Percentiles rank a stretch among this genome's conserved stretches.
Conservation (phyloP, 805 yeast species). For the Schwanniomyces polymorphus region DNA sequence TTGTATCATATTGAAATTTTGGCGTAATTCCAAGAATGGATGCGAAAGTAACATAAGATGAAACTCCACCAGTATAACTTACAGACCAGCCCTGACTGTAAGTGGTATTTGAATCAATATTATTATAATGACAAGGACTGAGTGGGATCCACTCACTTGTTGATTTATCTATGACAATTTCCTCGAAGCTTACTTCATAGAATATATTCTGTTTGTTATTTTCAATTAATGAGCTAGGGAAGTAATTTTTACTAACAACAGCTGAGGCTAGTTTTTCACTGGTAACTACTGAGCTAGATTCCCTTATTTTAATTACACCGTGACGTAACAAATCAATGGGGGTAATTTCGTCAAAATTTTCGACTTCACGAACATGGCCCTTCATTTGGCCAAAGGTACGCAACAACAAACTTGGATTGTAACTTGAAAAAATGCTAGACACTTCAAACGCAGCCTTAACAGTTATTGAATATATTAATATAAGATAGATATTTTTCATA, state of each 20-base stretch:
- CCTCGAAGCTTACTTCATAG: conserved; percentile 6
- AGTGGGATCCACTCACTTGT: conserved; percentile 9
- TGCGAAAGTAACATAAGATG: conserved; percentile 6
- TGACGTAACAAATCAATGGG: conserved; percentile 8
- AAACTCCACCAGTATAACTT: conserved; percentile 7
- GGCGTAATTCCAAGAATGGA: conserved; percentile 8
- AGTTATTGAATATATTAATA: neutral
- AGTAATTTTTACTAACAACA: conserved; percentile 8
- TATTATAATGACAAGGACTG: conserved; percentile 9
- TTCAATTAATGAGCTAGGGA: conserved; percentile 3
- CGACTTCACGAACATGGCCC: conserved; percentile 8
- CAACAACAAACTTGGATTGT: conserved; percentile 4
- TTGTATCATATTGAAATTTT: conserved; percentile 3
- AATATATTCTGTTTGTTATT: conserved; percentile 3
- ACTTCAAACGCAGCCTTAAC: neutral
- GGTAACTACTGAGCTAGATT: conserved; percentile 11
- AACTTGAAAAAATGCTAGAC: neutral
- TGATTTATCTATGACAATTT: neutral
- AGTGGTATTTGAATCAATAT: conserved; percentile 7
- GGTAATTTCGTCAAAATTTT: conserved; percentile 7
- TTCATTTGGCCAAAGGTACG: conserved; percentile 6
- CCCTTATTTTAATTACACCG: conserved; percentile 10
- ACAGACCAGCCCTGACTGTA: conserved; percentile 13
- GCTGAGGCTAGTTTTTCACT: conserved; percentile 8
- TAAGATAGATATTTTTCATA: neutral